Conservation (phyloP, 164 flowering plant genomes). For the Houttuynia cordata region DNA sequence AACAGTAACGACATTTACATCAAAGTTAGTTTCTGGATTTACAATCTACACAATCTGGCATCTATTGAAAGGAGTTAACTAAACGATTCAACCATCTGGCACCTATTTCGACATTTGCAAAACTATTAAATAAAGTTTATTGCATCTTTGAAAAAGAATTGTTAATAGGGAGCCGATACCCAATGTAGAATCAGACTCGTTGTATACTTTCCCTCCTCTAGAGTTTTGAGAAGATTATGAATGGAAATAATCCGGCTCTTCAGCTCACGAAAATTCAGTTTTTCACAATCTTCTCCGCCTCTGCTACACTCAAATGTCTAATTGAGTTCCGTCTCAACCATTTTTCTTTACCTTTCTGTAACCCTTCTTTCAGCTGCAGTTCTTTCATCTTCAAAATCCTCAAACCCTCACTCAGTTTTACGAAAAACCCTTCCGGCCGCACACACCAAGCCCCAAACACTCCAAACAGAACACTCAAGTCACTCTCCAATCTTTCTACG, state of each 20-base stretch:
- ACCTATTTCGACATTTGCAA: too few species aligned
- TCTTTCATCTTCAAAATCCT: slow-evolving; percentile 60
- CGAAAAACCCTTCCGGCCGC: slow-evolving; percentile 90
- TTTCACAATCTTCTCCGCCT: slow-evolving; percentile 56
- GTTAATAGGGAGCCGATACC: too few species aligned
- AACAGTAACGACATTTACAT: too few species aligned
- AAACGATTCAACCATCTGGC: too few species aligned
- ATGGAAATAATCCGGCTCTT: not conserved
- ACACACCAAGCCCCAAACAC: slow-evolving; percentile 80
- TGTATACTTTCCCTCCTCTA: too few species aligned
- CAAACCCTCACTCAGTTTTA: slow-evolving; percentile 56
- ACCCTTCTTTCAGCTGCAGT: slow-evolving; percentile 26
- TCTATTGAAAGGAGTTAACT: too few species aligned
- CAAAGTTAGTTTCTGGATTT: too few species aligned
- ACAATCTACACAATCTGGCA: too few species aligned
- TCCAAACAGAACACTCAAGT: slow-evolving; percentile 61
- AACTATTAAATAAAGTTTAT: too few species aligned
- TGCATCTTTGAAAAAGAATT: too few species aligned
- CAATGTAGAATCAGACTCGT: too few species aligned
- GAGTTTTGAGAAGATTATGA: too few species aligned
- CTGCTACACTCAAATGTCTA: slow-evolving; percentile 38
- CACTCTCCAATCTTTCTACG: slow-evolving; percentile 50
- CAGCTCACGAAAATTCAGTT: slow-evolving; percentile 33
- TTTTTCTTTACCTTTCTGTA: slow-evolving; percentile 30
- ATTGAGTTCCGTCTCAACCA: slow-evolving; percentile 61